Base-by-base conservation (phyloP, 805 yeast genomes). In the Metschnikowia cerradonensis region DNA sequence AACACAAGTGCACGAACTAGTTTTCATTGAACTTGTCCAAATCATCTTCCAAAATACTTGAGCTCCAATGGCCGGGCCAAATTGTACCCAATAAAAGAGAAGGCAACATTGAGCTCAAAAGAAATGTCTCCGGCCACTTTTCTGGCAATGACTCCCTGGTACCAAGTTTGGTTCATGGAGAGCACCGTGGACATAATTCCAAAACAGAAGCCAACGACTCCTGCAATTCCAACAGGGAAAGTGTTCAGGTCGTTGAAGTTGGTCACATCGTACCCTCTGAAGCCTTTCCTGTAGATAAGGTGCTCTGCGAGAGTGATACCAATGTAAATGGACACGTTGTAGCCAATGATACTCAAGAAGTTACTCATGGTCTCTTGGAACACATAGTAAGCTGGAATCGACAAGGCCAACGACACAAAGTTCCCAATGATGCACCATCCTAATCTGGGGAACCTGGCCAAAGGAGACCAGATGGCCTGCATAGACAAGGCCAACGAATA, bases 361-460 rank as follows among this genome's bases (percentile, higher is more conserved):
- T 66, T 65, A 6, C 61, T 56, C 68, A 68, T 67, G 15, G 68
- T 57, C 11, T 51, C 61, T 20, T 54, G 62, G 49, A 68, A 68
- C 10, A 60, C 63, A 50, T 68, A 68, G 51, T 67, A 67, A 10
- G 71, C 72, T 14, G 73, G 73, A 41, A 67, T 68, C 31, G 69
- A 60, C 31, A 68, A 58, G 6, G 61, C 72, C 45, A 68, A 58
- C 4, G 72, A 63, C 10, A 66, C 57, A 39, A 61, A 62, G 46
- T 68, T 68, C 8, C 71, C 72, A 11, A 61, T 26, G 4, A 66
- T 40, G 53, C 70, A 66, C 72, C 73, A 68, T n/a, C 62, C 67
- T 47, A 67, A 56, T 50, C 73, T 58, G 17, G 73, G 72, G 34
- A 67, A 52, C 40, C 51, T 59, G 31, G 68, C 68, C 41, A 66